Evolutionary conservation across 768 basidiomycete species (phyloP).

Genomic region (Lactarius evosmus): DNA sequence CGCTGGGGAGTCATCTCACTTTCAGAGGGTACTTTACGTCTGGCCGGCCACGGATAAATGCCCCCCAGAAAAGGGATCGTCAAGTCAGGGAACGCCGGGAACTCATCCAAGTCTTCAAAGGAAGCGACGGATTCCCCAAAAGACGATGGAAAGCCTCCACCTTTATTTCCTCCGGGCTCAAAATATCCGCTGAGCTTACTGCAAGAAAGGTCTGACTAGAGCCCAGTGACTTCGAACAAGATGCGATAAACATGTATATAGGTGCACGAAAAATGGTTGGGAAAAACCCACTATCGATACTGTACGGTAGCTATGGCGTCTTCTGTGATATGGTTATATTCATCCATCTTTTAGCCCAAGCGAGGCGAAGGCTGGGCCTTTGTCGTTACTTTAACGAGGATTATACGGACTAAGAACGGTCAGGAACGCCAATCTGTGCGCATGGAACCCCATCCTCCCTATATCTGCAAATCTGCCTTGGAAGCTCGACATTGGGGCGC

Average conservation of each 20-base stretch:
- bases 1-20: too few relatives aligned
- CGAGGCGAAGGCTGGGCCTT: constrained; percentile 57
- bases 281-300: constrained; percentile 79
- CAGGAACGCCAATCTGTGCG: constrained; percentile 60
- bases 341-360: constrained; percentile 41
- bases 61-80: constrained; percentile 73
- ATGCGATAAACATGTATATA: constrained; percentile 32
- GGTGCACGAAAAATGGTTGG: constrained; percentile 89
- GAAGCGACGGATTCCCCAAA: constrained; percentile 23
- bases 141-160: constrained; percentile 36
- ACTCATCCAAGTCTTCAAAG: constrained; percentile 57
- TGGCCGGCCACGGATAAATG: too few relatives aligned
- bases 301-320: constrained; percentile 39
- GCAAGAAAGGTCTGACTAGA: constrained; percentile 59
- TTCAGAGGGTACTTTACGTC: too few relatives aligned
- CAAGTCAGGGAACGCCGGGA: constrained; percentile 88
- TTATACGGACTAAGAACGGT: constrained; percentile 64
- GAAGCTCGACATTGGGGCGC: constrained; percentile 94
- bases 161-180: constrained; percentile 78
- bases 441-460: constrained; percentile 70
- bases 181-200: constrained; percentile 81
- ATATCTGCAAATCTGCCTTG: constrained; percentile 58
- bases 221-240: neutral
- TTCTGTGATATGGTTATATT: constrained; percentile 9
- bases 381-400: constrained; percentile 57